Evolutionary conservation across 2,329 filamentous ascomycete genomes (phyloP).

Genomic region (Periglandula ipomoeae): DNA sequence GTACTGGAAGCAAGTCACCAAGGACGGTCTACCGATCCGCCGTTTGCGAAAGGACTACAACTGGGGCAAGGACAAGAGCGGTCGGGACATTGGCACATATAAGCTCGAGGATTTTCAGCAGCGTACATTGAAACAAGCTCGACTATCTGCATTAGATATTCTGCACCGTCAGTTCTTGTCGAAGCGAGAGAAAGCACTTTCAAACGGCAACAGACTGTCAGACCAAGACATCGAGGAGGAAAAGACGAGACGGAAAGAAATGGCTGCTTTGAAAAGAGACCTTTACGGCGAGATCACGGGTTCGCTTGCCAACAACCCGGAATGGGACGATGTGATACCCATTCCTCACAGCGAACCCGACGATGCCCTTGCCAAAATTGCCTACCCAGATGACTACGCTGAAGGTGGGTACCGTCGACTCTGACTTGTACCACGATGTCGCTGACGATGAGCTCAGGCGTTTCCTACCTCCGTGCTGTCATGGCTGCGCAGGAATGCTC

Average conservation of each 20-base stretch:
- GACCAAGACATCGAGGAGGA: constrained; percentile 37
- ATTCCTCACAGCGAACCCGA: constrained; percentile 78
- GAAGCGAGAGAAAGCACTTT: constrained; percentile 23
- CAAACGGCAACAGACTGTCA: constrained; percentile 18
- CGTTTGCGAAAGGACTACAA: constrained; percentile 27
- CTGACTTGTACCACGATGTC: constrained; percentile 1
- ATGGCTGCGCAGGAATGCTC: constrained; percentile 86
- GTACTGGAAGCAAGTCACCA: constrained; percentile 47
- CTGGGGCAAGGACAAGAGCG: constrained; percentile 44
- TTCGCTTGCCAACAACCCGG: constrained; percentile 50
- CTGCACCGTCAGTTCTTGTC: constrained; percentile 35
- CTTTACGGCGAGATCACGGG: constrained; percentile 42
- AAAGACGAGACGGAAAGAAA: constrained; percentile 36
- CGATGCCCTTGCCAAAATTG: constrained; percentile 80
- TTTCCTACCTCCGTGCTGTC: constrained; percentile 84
- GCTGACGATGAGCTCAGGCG: constrained; percentile 46
- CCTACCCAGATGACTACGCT: constrained; percentile 81
- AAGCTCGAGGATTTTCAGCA: constrained; percentile 35
- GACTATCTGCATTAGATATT: constrained; percentile 33
- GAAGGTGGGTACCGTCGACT: constrained; percentile 45
- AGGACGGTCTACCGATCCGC: constrained; percentile 41
- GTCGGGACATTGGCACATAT: constrained; percentile 40
- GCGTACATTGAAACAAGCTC: constrained; percentile 31
- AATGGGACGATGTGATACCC: constrained; percentile 77
- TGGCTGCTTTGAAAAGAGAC: constrained; percentile 41